Evolutionary conservation across 345 rosid genomes (phyloP), one percentile per base, ranked within the genome.

Genomic region (Passiflora organensis): DNA sequence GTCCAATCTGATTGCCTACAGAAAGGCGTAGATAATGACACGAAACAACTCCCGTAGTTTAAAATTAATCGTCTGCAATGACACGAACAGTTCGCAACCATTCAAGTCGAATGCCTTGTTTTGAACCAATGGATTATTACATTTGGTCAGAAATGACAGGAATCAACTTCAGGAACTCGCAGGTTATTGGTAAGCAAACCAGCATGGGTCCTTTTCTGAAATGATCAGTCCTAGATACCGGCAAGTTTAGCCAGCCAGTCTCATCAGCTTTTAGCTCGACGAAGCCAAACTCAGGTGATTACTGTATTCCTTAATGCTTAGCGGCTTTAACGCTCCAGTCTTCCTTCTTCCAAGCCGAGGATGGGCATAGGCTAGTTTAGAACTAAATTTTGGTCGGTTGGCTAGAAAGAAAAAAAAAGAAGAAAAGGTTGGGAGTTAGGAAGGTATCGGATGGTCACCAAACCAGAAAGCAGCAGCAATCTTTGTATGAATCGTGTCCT

Each of bases 371-470:
- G 57, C 15, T 55, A 18, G 18, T 4, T 42, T 28, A 25, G 19
- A 46, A 19, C 25, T 4, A 20, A 22, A 2, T 2, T 12, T 0
- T 11, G 2, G 21, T 19, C 42, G 39, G 48, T 16, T 28, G 9
- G 48, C 43, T 25, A 1, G 9, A 43, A 43, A 17, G 6, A 0
- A 5, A 43, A 43, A 0, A 43, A 43, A 0, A 42, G 0, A 22
- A 17, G 20, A 42, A 24, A 43, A 28, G 0, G 53, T 34, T 57
- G 25, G 53, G 10, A 24, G 49, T 44, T 57, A 8, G 56, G 51
- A 49, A 19, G 55, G 22, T 32, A 43, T 51, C 36, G 58, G 62
- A 43, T 51, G 70, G 58, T 45, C 48, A 45, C 54, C 59, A 16
- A 52, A 58, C 59, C 51, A 46, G 63, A 53, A 15, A 2, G 21